These are phyloP conservation scores for Ballota nigra DNA, from an alignment of 257 asterid genomes.

Conservation along the genomic window DNA sequence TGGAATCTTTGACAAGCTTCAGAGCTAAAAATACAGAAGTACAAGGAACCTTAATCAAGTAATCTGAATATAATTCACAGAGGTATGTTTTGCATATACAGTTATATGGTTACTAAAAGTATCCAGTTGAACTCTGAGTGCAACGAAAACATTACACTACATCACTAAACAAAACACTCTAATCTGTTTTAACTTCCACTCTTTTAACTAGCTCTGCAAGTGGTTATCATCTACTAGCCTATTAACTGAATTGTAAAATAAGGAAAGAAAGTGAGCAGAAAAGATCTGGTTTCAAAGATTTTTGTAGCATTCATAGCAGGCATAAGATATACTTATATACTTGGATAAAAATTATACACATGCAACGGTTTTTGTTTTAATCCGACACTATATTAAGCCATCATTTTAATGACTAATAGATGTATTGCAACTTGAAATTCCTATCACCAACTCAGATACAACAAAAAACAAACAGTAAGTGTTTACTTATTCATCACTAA, in stretches of 20 bases:
- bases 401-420: neutral
- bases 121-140: neutral
- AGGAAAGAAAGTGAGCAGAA: neutral
- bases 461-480: neutral
- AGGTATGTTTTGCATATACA: neutral
- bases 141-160: neutral
- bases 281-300: neutral
- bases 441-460: neutral
- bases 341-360: neutral
- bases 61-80: neutral
- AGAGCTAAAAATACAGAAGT: constrained; percentile 45
- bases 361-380: neutral
- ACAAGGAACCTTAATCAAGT: neutral
- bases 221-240: constrained; percentile 4
- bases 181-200: neutral
- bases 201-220: neutral
- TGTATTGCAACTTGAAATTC: neutral
- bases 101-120: neutral
- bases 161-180: neutral
- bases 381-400: neutral
- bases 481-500: neutral
- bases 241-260: neutral
- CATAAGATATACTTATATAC: neutral
- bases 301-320: neutral
- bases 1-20: constrained; percentile 66